Base-by-base conservation (phyloP, 2,329 filamentous ascomycete genomes). In the Fusarium sp. region DNA sequence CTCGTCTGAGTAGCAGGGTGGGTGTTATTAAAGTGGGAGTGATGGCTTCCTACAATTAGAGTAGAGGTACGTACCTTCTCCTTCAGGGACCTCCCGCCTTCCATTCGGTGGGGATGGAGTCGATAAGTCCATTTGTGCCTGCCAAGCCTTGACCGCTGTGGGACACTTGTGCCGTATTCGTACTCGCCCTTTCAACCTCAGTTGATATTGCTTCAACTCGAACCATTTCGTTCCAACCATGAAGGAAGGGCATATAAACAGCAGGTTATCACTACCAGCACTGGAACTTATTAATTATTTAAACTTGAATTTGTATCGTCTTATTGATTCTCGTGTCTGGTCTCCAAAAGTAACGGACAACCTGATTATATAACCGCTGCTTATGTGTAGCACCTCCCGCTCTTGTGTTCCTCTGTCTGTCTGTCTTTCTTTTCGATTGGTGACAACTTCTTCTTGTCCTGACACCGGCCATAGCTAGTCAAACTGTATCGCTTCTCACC, bases 341-440 rank as follows among this genome's bases (percentile, higher is more conserved):
- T 74, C 62, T 74, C 70, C 72, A 74, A 70, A 67, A 71, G 54
- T 40, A 66, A 72, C 46, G 65, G 53, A 70, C 62, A 71, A 73
- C 62, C 67, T 74, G 70, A 71, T 74, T 74, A 74, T 74, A 62
- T 70, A 67, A 62, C 58, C 61, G 47, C 64, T 58, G 45, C 56
- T 44, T 74, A 74, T 73, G 62, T 72, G 71, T 71, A 65, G 47
- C 59, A 54, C 46, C 40, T 52, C 58, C 58, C 47, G 24, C 47
- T 62, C 56, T 26, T 28, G n/a, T 41, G 19, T 20, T 50, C 51
- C 39, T 17, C 47, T 22, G 22, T 22, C 22, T 22, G 22, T 22
- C 22, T 22, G 53, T 61, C 56, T 55, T 50, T 59, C 58, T 70
- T 41, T 49, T 52, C 48, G 28, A 40, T 24, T 24, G 48, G 20